Evolutionary conservation across 345 rosid genomes (phyloP).

Genomic region (Eutrema yunnanense): DNA sequence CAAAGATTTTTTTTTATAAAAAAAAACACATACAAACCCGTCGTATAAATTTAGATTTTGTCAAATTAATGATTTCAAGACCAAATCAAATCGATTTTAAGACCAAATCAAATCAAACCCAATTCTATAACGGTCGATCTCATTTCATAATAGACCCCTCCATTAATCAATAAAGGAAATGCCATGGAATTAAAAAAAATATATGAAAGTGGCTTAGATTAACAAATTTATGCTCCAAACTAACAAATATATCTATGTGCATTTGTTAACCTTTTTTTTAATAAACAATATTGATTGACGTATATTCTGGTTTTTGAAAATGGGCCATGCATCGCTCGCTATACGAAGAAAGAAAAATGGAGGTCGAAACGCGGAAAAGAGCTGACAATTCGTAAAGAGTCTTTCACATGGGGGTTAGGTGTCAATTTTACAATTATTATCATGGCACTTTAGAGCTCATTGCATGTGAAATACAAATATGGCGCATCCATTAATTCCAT

Average conservation of each 20-base stretch:
- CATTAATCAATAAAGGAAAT: not conserved
- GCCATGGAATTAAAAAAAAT: not conserved
- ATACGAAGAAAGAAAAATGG: not conserved
- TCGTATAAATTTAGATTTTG: not conserved
- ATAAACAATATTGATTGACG: not conserved
- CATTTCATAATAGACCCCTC: not conserved
- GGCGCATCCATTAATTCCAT: not conserved
- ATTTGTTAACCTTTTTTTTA: not conserved
- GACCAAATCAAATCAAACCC: conserved; percentile 28
- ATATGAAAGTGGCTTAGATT: not conserved
- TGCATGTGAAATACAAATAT: conserved; percentile 4
- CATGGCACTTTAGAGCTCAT: not conserved
- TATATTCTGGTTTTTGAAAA: not conserved
- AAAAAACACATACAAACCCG: not conserved
- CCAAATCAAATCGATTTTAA: not conserved
- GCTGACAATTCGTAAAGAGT: conserved; percentile 16
- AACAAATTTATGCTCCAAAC: not conserved
- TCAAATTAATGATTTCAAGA: not conserved
- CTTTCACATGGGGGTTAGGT: conserved; percentile 27
- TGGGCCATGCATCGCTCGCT: conserved; percentile 7
- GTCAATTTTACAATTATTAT: conserved; percentile 16
- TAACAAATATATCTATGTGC: not conserved
- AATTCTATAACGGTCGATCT: not conserved
- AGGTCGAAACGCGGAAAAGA: conserved; percentile 24
- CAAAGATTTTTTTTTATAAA: not conserved